A percentile compares a stretch with the other conserved stretches of the same genome.
These are phyloP conservation scores for Lachnellula hyalina DNA, from an alignment of 2,329 filamentous ascomycete species.

Conservation along the genomic window DNA sequence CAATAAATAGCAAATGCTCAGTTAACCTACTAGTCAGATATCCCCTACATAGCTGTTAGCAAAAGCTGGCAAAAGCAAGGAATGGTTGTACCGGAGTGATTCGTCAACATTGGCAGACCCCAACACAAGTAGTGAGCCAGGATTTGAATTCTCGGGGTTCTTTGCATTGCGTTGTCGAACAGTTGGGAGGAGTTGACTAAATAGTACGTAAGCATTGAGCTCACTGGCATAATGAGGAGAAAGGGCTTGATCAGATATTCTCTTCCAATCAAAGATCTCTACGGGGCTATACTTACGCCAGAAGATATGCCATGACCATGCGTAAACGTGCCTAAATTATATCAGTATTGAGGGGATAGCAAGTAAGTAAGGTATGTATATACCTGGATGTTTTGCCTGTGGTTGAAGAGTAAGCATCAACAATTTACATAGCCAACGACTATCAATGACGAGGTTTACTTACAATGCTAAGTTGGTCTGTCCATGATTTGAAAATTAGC, in stretches of 20 bases:
- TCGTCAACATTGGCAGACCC: conserved; percentile 64
- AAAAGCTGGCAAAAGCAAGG: too few relatives aligned
- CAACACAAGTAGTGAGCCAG: conserved; percentile 59
- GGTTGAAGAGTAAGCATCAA: too few relatives aligned
- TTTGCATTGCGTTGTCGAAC: conserved; percentile 41
- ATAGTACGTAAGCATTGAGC: conserved; percentile 57
- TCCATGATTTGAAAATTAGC: too few relatives aligned
- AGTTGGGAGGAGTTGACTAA: conserved; percentile 52
- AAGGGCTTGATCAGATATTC: too few relatives aligned
- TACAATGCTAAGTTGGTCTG: too few relatives aligned
- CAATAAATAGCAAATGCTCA: background rate
- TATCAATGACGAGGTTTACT: too few relatives aligned
- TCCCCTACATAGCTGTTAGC: conserved; percentile 31
- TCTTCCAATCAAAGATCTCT: background rate
- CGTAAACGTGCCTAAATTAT: conserved; percentile 43
- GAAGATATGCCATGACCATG: conserved; percentile 60
- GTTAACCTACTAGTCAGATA: conserved; percentile 52
- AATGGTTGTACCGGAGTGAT: conserved; percentile 25
- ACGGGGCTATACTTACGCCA: conserved; percentile 48
- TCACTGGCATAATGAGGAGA: background rate
- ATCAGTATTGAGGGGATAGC: background rate
- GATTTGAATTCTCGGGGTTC: conserved; percentile 24
- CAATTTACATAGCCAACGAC: too few relatives aligned
- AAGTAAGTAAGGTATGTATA: too few relatives aligned
- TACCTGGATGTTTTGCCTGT: too few relatives aligned